Evolutionary conservation across 1,139 yeast species (phyloP), one percentile per base, ranked within the genome.

Genomic region (Kurtzmaniella quercitrusa): DNA sequence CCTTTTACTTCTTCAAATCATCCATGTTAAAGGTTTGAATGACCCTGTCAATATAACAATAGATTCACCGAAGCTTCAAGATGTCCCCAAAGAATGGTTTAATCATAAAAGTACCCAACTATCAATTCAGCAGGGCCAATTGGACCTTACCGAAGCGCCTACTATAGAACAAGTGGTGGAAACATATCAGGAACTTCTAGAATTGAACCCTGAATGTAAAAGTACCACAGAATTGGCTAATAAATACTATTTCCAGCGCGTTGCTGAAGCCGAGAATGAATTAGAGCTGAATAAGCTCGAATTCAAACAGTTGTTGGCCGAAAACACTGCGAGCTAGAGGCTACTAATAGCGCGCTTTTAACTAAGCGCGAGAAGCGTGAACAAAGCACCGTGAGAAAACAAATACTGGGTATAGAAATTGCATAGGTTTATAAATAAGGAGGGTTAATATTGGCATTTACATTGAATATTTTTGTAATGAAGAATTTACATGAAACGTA

Each of bases 171-270:
- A 57, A 37, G 28, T 57, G 2, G 46, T 41, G 8, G 40, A 40
- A 22, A 44, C 61, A n/a, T 61, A 58, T 43, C 44, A 47, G 26
- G 45, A 48, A 15, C 40, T 59, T 38, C 47, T 59, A 4, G 51
- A 45, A 22, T 39, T 43, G 33, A 46, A 58, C 41, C 38, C 38
- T 3, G 53, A 50, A 5, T 57, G 63, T 38, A 41, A 38, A 3
- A 54, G 50, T 37, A 59, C 64, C 26, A 59, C 64, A 0, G 60
- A 59, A n/a, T 47, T 60, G 43, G 66, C 66, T 30, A 55, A 60
- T 45, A 42, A 42, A n/a, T 42, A 51, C 28, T 61, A 61, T 38
- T 53, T 50, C 28, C 45, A 49, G 12, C 43, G 65, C 18, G 45
- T 60, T 2, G 49, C 41, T 7, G 61, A 59, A 41, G 42, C 54